Percentiles rank a stretch among this genome's conserved stretches.
These are phyloP conservation scores for Penicillium longicatenatum DNA, from an alignment of 495 filamentous ascomycete species.

Conservation along the genomic window DNA sequence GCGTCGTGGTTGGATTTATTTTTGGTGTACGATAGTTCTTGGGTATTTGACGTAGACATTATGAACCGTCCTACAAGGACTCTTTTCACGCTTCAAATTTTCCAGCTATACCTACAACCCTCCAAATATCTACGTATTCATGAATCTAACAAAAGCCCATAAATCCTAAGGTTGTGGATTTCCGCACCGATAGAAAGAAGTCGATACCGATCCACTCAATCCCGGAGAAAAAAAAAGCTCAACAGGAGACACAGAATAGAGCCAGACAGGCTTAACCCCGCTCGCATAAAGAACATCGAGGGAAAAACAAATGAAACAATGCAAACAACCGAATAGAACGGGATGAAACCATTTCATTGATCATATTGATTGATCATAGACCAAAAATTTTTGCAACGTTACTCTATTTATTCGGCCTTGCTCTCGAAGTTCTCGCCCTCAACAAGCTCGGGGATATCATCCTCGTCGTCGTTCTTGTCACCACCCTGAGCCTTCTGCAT, in stretches of 20 bases:
- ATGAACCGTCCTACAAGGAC: constrained; percentile 17
- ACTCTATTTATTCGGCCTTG: constrained; percentile 76
- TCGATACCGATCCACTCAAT: neutral
- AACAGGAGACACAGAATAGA: no score
- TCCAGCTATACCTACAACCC: neutral
- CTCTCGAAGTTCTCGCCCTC: constrained; percentile 96
- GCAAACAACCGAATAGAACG: constrained; percentile 3
- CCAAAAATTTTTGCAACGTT: constrained; percentile 21
- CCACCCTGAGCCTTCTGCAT: constrained; percentile 93
- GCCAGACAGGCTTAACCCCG: no score
- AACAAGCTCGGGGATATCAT: constrained; percentile 94
- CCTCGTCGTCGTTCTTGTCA: constrained; percentile 76
- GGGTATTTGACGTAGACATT: constrained; percentile 18
- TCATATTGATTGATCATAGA: constrained; percentile 27
- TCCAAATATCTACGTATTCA: neutral
- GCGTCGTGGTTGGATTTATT: constrained; percentile 13
- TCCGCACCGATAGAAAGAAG: neutral
- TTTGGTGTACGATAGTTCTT: constrained; percentile 25
- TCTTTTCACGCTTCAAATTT: neutral
- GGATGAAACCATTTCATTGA: constrained; percentile 32
- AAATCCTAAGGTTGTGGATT: neutral
- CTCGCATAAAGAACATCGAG: neutral
- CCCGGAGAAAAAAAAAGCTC: neutral
- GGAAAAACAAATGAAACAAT: neutral
- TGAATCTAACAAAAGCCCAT: neutral